phyloP scores from a whole-genome alignment of 176 grass and related monocot species.

The Bromus sterilis region DNA sequence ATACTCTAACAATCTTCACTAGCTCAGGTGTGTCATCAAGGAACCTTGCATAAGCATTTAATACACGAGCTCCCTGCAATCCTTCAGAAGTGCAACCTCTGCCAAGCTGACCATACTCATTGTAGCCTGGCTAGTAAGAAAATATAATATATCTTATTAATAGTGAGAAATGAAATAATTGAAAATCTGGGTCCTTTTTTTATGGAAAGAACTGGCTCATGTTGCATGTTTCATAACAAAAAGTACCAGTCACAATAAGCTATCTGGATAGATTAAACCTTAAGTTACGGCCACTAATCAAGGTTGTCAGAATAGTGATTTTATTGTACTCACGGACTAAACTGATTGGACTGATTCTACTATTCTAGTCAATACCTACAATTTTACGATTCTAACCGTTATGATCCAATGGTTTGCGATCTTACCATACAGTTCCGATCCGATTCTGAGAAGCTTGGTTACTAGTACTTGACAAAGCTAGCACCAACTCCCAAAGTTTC shows the following conservation, averaged over 20 bases:
- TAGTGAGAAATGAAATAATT: conserved; percentile 8
- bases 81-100: conserved; percentile 94
- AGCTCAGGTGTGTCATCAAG: conserved; percentile 84
- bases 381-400: neutral
- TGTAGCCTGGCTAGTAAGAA: conserved; percentile 95
- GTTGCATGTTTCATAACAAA: conserved; percentile 1
- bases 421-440: neutral
- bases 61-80: conserved; percentile 74
- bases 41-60: conserved; percentile 89
- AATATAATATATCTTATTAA: conserved; percentile 29
- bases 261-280: conserved; percentile 5
- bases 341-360: neutral
- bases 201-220: neutral
- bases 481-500: conserved; percentile 7
- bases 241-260: conserved; percentile 4
- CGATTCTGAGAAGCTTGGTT: neutral
- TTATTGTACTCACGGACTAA: neutral
- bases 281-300: neutral
- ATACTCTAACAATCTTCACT: conserved; percentile 78
- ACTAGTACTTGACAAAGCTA: conserved; percentile 7
- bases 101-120: conserved; percentile 97
- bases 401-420: neutral
- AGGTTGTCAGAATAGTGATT: neutral
- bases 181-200: neutral
- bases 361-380: no score